Base-by-base conservation (phyloP, 257 asterid genomes). In the Hygrophila difformis region DNA sequence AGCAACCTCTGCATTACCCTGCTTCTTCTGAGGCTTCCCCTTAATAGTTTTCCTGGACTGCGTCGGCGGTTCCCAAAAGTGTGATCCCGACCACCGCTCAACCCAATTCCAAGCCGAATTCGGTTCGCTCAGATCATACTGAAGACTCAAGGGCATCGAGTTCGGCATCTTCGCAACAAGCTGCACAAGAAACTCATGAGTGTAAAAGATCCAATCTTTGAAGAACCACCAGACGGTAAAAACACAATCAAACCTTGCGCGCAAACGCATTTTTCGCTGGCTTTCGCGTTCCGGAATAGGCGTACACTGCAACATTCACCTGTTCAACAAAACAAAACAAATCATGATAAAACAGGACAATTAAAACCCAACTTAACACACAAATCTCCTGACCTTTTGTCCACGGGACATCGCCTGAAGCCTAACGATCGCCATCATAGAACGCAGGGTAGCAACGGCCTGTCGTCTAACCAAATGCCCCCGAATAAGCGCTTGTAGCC, bases 391-490 rank as follows among this genome's bases (percentile, higher is more conserved):
- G 22, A 77, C 91, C 66, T 48, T 83, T 51, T n/a, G n/a, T n/a
- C n/a, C n/a, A n/a, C 97, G 93, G 63, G 70, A 77, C 46, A 73
- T 29, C 15, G 97, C 94, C 71, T 87, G 97, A 23, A 81, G 48
- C 60, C 63, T 83, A 49, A 87, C 81, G 44, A 87, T 75, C 50
- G 87, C 82, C 23, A 62, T 87, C 94, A 87, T 75, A 70, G 87
- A 77, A 60, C 47, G 69, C 58, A 87, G 61, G 53, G 97, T 87
- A 61, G 93, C 77, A 50, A 77, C 79, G 16, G 94, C 94, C 66
- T 87, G 97, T 62, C 94, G 71, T 71, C 97, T 77, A 35, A 87
- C 97, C 69, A 87, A 72, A 67, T 87, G 94, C 22, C 97, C 97
- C 22, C 94, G 93, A 46, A 87, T 83, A 56, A 87, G 85, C 51